phyloP scores from a whole-genome alignment of 805 yeast species.

The Cyberlindnera petersonii region DNA sequence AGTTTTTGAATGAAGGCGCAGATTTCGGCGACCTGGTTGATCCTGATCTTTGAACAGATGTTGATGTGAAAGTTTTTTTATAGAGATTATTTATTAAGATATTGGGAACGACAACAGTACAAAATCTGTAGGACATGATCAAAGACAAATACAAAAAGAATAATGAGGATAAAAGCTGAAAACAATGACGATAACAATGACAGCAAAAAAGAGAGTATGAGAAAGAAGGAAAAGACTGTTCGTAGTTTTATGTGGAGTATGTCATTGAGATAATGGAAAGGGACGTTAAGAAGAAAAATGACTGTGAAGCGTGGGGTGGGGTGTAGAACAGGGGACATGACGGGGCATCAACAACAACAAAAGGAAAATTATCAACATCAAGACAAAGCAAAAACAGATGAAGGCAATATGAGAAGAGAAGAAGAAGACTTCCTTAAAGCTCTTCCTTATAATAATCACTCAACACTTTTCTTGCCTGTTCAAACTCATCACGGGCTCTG shows the following conservation, averaged over 20 bases:
- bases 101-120: no score
- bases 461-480: slow-evolving; percentile 45
- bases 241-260: no score
- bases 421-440: slow-evolving; percentile 8
- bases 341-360: slow-evolving; percentile 1
- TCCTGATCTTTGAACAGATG: slow-evolving; percentile 33
- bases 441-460: slow-evolving; percentile 46
- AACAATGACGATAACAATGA: no score
- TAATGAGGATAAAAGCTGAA: no score
- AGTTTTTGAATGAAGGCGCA: slow-evolving; percentile 46
- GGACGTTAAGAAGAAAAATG: background rate
- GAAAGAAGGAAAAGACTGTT: no score
- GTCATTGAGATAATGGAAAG: background rate
- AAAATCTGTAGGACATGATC: no score
- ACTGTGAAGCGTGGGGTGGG: background rate
- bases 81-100: no score
- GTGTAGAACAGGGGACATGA: slow-evolving; percentile 1
- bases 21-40: slow-evolving; percentile 52
- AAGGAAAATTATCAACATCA: slow-evolving; percentile 1
- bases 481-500: slow-evolving; percentile 49
- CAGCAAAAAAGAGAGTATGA: no score
- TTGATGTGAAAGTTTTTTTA: no score
- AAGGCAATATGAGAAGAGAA: background rate
- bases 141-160: no score
- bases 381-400: background rate